These are phyloP conservation scores for Globisporangium splendens DNA, from an alignment of 352 stramenopile genomes.

Conservation along the genomic window DNA sequence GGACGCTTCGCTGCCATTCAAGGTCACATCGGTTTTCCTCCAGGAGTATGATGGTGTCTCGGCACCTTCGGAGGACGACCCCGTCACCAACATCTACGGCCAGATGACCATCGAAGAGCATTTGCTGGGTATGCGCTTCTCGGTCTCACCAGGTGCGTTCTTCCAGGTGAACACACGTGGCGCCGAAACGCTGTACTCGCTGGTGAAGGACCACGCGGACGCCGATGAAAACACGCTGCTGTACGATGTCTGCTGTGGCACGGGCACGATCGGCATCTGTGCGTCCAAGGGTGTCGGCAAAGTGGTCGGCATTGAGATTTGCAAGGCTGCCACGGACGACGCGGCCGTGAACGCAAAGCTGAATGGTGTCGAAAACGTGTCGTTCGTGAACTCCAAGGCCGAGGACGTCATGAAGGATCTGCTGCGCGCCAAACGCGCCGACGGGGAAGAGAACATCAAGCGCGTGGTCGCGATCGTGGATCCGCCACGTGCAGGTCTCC, in stretches of 20 bases:
- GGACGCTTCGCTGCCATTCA: conserved; percentile 26
- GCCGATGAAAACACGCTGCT: conserved; percentile 82
- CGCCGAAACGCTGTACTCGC: conserved; percentile 94
- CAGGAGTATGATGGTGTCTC: conserved; percentile 92
- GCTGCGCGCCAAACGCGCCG: conserved; percentile 53
- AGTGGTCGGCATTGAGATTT: conserved; percentile 88
- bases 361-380: conserved; percentile 85
- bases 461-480: conserved; percentile 96
- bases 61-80: conserved; percentile 84
- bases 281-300: conserved; percentile 79
- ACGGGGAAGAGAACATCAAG: conserved; percentile 52
- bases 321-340: conserved; percentile 88
- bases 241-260: conserved; percentile 98
- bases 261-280: conserved; percentile 96
- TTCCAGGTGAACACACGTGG: conserved; percentile 96
- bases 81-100: conserved; percentile 76
- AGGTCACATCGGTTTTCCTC: conserved; percentile 89
- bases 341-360: conserved; percentile 80
- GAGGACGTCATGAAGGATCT: conserved; percentile 90
- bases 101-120: conserved; percentile 75
- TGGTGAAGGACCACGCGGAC: conserved; percentile 89
- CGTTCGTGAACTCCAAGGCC: conserved; percentile 90
- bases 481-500: conserved; percentile 93
- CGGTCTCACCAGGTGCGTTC: conserved; percentile 90
- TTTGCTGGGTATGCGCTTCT: conserved; percentile 87